These are phyloP conservation scores for Mycocentrospora acerina DNA, from an alignment of 2,329 filamentous ascomycete species.

Conservation along the genomic window DNA sequence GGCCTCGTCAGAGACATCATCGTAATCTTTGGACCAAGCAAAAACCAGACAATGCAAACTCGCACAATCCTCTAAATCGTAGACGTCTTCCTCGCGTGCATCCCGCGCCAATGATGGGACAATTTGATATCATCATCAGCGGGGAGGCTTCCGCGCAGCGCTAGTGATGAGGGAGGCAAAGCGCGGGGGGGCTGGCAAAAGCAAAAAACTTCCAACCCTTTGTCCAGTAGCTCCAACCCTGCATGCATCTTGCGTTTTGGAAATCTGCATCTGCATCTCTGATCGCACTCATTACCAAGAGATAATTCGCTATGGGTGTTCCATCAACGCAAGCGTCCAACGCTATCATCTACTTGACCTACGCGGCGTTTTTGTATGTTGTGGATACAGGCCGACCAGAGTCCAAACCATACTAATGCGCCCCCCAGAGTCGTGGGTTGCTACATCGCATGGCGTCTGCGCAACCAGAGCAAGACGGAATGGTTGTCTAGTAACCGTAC, in stretches of 20 bases:
- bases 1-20: no score
- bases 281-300: slow-evolving; percentile 8
- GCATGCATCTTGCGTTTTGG: slow-evolving; percentile 13
- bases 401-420: slow-evolving; percentile 11
- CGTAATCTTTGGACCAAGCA: no score
- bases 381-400: background rate
- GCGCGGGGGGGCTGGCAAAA: slow-evolving; percentile 16
- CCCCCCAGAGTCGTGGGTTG: slow-evolving; percentile 63
- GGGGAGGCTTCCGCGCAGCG: slow-evolving; percentile 16
- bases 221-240: slow-evolving; percentile 19
- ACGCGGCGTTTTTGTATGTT: slow-evolving; percentile 72
- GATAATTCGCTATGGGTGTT: slow-evolving; percentile 62
- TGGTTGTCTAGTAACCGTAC: slow-evolving; percentile 77
- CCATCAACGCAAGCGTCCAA: slow-evolving; percentile 77
- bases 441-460: slow-evolving; percentile 57
- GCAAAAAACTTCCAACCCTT: slow-evolving; percentile 21
- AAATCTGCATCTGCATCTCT: slow-evolving; percentile 9
- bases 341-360: slow-evolving; percentile 79
- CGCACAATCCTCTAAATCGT: no score
- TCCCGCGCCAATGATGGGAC: no score
- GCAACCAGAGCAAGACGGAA: slow-evolving; percentile 66
- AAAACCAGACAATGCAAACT: no score
- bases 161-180: slow-evolving; percentile 26
- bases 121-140: slow-evolving; percentile 24
- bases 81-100: background rate